These are phyloP conservation scores for Chaetoceros muelleri DNA, from an alignment of 108 stramenopile genomes.

Conservation along the genomic window DNA sequence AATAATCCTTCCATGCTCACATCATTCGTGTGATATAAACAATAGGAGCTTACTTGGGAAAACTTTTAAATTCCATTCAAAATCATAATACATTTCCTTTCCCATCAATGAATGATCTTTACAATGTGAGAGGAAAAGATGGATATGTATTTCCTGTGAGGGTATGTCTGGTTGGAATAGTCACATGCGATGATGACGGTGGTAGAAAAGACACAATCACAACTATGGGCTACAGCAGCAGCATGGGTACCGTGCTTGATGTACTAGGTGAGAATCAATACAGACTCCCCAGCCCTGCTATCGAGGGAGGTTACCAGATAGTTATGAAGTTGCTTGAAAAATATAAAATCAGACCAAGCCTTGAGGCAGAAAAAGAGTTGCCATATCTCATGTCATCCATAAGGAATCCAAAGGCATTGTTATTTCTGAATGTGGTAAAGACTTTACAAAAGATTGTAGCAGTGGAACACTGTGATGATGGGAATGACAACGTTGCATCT, in stretches of 20 bases:
- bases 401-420: constrained; percentile 38
- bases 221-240: constrained; percentile 1
- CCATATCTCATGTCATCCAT: constrained; percentile 40
- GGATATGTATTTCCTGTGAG: constrained; percentile 34
- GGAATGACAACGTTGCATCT: constrained; percentile 7
- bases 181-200: constrained; percentile 52
- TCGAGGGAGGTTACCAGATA: constrained; percentile 30
- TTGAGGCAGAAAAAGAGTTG: constrained; percentile 18
- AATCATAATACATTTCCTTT: constrained; percentile 42
- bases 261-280: constrained; percentile 38
- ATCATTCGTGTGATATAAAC: background rate
- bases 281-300: constrained; percentile 36
- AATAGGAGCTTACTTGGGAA: constrained; percentile 45
- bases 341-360: constrained; percentile 21
- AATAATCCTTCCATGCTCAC: background rate
- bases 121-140: constrained; percentile 27
- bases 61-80: constrained; percentile 31
- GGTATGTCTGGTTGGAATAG: constrained; percentile 65
- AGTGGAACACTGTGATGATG: background rate
- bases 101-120: constrained; percentile 51
- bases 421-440: constrained; percentile 33
- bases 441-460: constrained; percentile 11
- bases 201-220: constrained; percentile 13
- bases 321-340: constrained; percentile 34
- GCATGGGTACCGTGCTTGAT: constrained; percentile 23